A percentile compares a stretch with the other conserved stretches of the same genome.
Evolutionary conservation across 1,284 basidiomycete genomes (phyloP).

Genomic region (Malassezia pachydermatis): DNA sequence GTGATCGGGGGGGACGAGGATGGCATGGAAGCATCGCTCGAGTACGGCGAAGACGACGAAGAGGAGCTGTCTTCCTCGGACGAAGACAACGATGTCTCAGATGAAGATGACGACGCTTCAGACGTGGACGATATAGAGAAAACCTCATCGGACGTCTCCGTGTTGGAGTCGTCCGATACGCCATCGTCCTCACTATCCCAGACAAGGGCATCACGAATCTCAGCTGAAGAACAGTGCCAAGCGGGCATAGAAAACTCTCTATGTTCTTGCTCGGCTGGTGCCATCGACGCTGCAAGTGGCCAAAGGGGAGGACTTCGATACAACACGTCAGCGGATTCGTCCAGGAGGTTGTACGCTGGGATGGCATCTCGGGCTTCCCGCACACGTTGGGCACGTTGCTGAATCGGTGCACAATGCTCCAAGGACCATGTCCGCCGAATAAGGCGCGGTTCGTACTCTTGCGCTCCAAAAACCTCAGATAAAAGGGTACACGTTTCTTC

Average conservation of each 20-base stretch:
- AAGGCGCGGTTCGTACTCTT: constrained; percentile 1
- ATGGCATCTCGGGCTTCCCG: neutral
- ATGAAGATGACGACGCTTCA: too few relatives aligned
- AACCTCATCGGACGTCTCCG: neutral
- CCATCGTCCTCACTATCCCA: neutral
- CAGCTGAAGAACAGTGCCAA: too few relatives aligned
- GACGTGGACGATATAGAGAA: neutral
- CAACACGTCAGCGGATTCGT: neutral
- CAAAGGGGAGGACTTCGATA: neutral
- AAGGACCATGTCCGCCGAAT: constrained; percentile 10
- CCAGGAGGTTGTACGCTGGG: neutral
- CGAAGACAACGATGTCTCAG: too few relatives aligned
- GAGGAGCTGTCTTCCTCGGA: neutral
- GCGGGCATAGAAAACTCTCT: too few relatives aligned
- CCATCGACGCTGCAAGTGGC: too few relatives aligned
- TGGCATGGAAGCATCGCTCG: too few relatives aligned
- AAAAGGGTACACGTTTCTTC: neutral
- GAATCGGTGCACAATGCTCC: neutral
- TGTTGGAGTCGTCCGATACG: neutral
- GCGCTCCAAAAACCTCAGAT: neutral
- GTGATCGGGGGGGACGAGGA: neutral
- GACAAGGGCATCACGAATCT: neutral
- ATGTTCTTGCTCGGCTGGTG: neutral
- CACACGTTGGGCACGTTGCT: neutral
- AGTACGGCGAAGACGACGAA: neutral